Base-by-base conservation (phyloP, 2,329 filamentous ascomycete genomes). In the Neofusicoccum cordaticola region DNA sequence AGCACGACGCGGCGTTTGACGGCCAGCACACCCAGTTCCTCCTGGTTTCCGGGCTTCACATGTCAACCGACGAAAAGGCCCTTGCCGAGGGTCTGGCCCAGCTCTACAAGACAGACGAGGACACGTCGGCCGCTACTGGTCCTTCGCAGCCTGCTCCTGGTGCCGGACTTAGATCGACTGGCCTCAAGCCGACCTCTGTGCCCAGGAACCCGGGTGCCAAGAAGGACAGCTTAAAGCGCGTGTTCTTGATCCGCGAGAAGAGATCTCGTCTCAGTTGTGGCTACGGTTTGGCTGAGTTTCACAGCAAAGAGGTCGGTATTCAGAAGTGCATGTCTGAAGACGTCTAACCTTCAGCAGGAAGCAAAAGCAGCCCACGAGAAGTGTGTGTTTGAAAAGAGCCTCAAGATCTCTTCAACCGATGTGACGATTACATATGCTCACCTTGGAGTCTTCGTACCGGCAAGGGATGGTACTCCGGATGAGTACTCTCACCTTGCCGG, bases 221-320 rank as follows among this genome's bases (percentile, higher is more conserved):
- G 64, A 87, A 89, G 37, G 88, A 88, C 19, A 92, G 90, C n/a
- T 79, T 96, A 8, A 86, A 90, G 67, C 87, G 92, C 60, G 87
- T 95, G 1, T 86, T 95, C 66, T 79, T 96, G 31, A 88, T 95
- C 71, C 86, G 92, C 63, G 90, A 94, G 72, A 84, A 88, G 50
- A 83, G 82, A 66, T 89, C 84, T 3, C 85, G 91, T 63, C 88
- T 91, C 66, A 92, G 89, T 60, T 91, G 90, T 83, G 86, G 88
- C 69, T 96, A 92, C 70, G 92, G 91, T 0, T 96, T 96, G 76
- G 92, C 88, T 0, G 92, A 96, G 75, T 96, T 93, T 73, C 88
- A 86, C 70, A 90, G 86, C 0, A 81, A 92, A 17, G 87, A 90
- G 69, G 82, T 81, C 76, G 15, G 47, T 44, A 22, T 1, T n/a